These are phyloP conservation scores for Russula earlei DNA, from an alignment of 768 basidiomycete genomes.

Conservation along the genomic window DNA sequence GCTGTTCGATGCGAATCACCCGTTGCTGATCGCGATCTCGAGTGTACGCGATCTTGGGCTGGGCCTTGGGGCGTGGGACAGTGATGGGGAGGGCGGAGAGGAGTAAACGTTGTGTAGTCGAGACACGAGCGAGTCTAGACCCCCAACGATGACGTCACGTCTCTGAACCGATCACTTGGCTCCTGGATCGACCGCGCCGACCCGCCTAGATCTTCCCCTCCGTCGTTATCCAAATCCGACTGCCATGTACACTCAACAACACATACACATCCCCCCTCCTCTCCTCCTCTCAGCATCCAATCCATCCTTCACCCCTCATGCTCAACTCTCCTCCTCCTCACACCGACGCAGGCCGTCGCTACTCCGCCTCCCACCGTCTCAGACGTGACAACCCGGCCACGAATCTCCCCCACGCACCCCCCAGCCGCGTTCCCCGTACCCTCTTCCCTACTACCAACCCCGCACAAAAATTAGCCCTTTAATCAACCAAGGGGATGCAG, in stretches of 20 bases:
- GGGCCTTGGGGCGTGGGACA: constrained; percentile 27
- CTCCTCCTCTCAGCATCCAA: constrained; percentile 3
- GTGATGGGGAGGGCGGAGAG: constrained; percentile 13
- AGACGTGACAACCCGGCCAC: background rate
- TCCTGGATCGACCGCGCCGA: too few species aligned
- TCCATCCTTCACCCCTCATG: background rate
- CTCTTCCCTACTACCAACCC: constrained; percentile 9
- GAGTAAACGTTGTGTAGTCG: background rate
- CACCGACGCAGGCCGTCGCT: constrained; percentile 7
- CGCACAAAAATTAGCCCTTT: background rate
- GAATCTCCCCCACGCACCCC: background rate
- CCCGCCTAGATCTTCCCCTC: too few species aligned
- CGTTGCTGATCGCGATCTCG: constrained; percentile 58
- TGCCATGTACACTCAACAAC: too few species aligned
- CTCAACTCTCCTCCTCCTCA: background rate
- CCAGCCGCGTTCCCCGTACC: constrained; percentile 4
- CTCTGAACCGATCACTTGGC: too few species aligned
- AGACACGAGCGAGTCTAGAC: too few species aligned
- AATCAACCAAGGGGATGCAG: background rate
- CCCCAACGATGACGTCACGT: too few species aligned
- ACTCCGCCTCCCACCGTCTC: background rate
- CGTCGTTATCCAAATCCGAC: constrained; percentile 1
- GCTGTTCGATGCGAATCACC: constrained; percentile 48
- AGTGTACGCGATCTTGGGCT: constrained; percentile 65
- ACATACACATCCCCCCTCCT: background rate